These are phyloP conservation scores for Phytophthora sansomeana DNA, from an alignment of 352 stramenopile species.

Conservation along the genomic window DNA sequence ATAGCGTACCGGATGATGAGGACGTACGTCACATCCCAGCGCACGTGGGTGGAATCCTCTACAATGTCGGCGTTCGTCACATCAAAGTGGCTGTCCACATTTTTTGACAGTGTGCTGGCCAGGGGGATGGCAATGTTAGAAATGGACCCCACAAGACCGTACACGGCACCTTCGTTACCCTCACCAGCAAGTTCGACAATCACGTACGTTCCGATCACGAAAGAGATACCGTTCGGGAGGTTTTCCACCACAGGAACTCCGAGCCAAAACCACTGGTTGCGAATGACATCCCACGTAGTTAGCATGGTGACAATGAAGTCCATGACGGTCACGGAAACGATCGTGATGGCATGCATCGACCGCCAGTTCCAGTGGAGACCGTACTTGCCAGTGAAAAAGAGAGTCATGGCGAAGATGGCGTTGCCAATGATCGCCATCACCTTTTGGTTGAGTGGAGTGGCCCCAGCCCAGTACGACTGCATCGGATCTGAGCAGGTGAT, in stretches of 20 bases:
- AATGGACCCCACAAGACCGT: conserved; percentile 52
- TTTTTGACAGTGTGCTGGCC: conserved; percentile 48
- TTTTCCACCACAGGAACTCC: conserved; percentile 44
- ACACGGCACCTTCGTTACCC: conserved; percentile 54
- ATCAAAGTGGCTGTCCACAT: conserved; percentile 44
- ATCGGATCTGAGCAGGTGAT: conserved; percentile 41
- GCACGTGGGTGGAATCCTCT: conserved; percentile 41
- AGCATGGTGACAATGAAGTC: conserved; percentile 42
- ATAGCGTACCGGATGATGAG: conserved; percentile 49
- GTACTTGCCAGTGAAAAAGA: conserved; percentile 44
- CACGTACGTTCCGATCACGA: conserved; percentile 50
- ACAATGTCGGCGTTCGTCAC: conserved; percentile 52
- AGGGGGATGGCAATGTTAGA: conserved; percentile 50
- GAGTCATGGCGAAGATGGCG: conserved; percentile 34
- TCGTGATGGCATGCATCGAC: conserved; percentile 40
- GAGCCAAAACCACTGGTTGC: conserved; percentile 61
- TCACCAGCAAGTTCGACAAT: conserved; percentile 56
- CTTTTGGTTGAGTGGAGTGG: conserved; percentile 44
- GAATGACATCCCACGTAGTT: conserved; percentile 46
- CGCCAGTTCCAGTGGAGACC: conserved; percentile 56
- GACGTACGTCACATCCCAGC: conserved; percentile 53
- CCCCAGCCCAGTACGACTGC: conserved; percentile 39
- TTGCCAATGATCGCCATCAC: conserved; percentile 45
- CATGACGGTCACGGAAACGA: conserved; percentile 37
- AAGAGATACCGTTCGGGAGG: conserved; percentile 49